Conservation (phyloP, 1,139 yeast species). For the Pneumocystis canis region DNA sequence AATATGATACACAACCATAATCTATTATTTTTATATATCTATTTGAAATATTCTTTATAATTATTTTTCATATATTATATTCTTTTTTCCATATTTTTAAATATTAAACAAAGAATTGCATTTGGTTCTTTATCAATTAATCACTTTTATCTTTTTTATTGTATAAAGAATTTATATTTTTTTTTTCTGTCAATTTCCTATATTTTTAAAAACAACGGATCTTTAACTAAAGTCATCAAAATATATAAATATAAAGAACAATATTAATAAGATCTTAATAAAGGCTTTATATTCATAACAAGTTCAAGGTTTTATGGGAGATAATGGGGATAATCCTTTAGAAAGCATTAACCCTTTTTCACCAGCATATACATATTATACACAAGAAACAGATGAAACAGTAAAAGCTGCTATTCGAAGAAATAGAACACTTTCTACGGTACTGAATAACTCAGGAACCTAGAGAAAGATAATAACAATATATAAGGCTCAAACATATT, state of each 20-base stretch:
- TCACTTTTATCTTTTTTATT: background rate
- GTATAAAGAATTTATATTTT: background rate
- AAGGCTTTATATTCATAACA: background rate
- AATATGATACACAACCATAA: background rate
- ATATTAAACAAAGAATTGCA: constrained; percentile 32
- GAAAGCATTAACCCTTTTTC: background rate
- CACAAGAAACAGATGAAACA: background rate
- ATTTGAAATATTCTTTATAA: background rate
- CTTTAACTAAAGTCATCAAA: background rate
- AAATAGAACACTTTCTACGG: background rate
- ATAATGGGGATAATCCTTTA: background rate
- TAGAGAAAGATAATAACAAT: background rate
- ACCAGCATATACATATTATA: background rate
- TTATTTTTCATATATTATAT: background rate
- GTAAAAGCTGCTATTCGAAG: background rate
- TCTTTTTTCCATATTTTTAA: constrained; percentile 14
- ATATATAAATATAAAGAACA: background rate
- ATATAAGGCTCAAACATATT: background rate
- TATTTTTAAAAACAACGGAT: background rate
- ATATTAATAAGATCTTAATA: background rate
- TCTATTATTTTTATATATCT: too few relatives aligned
- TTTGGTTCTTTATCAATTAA: constrained; percentile 18
- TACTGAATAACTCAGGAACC: background rate
- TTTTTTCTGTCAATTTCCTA: background rate
- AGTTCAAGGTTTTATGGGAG: background rate